These are phyloP conservation scores for Symmetrospora coprosmae DNA, from an alignment of 768 basidiomycete genomes.

Conservation along the genomic window DNA sequence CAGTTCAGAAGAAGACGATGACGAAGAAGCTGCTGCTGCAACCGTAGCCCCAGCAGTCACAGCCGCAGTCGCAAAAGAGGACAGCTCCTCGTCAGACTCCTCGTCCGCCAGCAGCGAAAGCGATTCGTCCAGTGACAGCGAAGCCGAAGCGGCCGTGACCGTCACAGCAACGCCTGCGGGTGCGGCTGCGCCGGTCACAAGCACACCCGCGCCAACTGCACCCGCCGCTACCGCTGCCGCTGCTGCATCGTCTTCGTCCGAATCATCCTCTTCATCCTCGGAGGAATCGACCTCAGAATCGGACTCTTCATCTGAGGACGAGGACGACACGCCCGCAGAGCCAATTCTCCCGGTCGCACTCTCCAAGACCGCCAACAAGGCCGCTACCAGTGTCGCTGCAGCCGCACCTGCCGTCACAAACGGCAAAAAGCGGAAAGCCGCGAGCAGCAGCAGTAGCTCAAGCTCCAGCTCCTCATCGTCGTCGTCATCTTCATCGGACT, in stretches of 20 bases:
- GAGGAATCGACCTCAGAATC: constrained; percentile 35
- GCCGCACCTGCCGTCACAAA: background rate
- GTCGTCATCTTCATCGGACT: constrained; percentile 28
- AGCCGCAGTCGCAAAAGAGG: no score
- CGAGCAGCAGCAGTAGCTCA: constrained; percentile 24
- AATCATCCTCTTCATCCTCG: constrained; percentile 28
- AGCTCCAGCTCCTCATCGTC: constrained; percentile 21
- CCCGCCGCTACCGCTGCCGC: background rate
- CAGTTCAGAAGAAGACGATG: constrained; percentile 26
- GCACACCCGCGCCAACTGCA: constrained; percentile 12
- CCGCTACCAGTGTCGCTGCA: constrained; percentile 2
- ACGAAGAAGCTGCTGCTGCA: no score
- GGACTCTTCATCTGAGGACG: constrained; percentile 31
- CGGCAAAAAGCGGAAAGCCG: constrained; percentile 35
- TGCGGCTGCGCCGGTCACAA: background rate
- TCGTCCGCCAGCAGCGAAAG: no score
- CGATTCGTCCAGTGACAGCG: no score
- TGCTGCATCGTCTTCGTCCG: constrained; percentile 22
- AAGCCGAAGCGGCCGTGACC: no score
- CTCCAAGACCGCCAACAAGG: background rate
- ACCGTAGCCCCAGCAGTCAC: no score
- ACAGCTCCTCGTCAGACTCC: no score
- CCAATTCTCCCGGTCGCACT: constrained; percentile 7
- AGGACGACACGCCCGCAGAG: constrained; percentile 21
- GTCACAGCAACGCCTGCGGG: no score